Evolutionary conservation across 202 grass and related monocot genomes (phyloP).

Genomic region (Panicum virgatum): DNA sequence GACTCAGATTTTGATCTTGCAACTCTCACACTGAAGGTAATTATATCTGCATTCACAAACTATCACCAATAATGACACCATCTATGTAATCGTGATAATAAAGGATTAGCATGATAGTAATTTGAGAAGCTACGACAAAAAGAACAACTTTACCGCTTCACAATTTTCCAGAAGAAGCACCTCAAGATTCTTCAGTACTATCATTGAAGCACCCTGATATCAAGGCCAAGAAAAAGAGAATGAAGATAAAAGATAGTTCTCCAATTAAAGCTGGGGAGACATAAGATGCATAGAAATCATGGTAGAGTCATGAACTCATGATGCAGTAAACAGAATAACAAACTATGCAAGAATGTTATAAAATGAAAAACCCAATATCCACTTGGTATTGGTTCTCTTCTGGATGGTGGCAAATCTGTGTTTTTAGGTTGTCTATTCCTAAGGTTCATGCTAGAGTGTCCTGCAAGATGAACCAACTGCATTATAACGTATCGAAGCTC

Average conservation of each 20-base stretch:
- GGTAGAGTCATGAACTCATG: neutral
- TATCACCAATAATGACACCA: neutral
- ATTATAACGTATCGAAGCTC: slow-evolving; percentile 1
- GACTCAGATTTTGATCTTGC: neutral
- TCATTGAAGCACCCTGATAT: slow-evolving; percentile 67
- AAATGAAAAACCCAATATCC: no score
- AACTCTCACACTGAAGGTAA: neutral
- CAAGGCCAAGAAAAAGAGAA: slow-evolving; percentile 27
- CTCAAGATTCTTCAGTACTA: slow-evolving; percentile 76
- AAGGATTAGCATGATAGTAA: no score
- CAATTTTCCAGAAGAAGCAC: slow-evolving; percentile 76
- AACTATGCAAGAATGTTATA: slow-evolving; percentile 4
- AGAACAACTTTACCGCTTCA: slow-evolving; percentile 63
- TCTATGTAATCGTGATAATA: neutral
- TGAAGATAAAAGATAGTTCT: neutral
- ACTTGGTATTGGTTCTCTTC: no score
- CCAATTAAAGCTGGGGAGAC: neutral
- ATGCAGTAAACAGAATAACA: neutral
- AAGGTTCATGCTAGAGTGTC: neutral
- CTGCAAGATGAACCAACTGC: neutral
- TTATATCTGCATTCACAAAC: neutral
- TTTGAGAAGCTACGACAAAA: neutral
- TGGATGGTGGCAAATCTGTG: neutral
- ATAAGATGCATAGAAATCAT: neutral
- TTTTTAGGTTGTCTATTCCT: neutral